Conservation (phyloP, 2,329 filamentous ascomycete species). For the Pseudopyricularia cyperi region DNA sequence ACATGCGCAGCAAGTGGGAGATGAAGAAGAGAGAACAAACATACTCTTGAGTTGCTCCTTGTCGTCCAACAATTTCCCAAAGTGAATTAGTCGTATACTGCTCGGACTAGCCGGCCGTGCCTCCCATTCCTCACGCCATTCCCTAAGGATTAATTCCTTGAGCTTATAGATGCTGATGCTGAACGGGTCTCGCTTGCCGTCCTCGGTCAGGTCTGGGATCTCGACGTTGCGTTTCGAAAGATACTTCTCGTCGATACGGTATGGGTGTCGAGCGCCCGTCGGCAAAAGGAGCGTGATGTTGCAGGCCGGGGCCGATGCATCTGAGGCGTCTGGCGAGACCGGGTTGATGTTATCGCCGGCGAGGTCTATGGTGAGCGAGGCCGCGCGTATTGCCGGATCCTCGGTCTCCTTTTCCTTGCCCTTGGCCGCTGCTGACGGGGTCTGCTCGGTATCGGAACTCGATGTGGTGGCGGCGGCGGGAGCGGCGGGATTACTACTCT, state of each 20-base stretch:
- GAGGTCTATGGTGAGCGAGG: conserved; percentile 7
- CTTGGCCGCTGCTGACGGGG: conserved; percentile 12
- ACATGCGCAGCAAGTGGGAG: neutral
- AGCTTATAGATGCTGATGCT: conserved; percentile 87
- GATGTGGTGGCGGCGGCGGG: neutral
- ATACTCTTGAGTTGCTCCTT: conserved; percentile 74
- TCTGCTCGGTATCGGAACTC: neutral
- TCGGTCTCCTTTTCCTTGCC: conserved; percentile 20
- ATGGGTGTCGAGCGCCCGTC: conserved; percentile 73
- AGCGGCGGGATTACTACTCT: neutral
- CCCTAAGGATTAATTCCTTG: conserved; percentile 84
- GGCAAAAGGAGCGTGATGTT: conserved; percentile 75
- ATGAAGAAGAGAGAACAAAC: neutral
- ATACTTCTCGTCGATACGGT: conserved; percentile 81
- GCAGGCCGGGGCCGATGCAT: conserved; percentile 26
- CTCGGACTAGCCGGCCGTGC: conserved; percentile 72
- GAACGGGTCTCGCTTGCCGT: conserved; percentile 60
- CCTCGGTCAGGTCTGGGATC: conserved; percentile 51
- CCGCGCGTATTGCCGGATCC: conserved; percentile 12
- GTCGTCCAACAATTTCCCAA: conserved; percentile 82
- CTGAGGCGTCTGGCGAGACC: neutral
- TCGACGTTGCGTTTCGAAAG: conserved; percentile 67
- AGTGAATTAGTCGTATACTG: conserved; percentile 81
- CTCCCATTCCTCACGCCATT: conserved; percentile 92
- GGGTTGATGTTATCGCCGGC: neutral